Conservation (phyloP, 352 stramenopile genomes). For the Phytophthora fragariae region DNA sequence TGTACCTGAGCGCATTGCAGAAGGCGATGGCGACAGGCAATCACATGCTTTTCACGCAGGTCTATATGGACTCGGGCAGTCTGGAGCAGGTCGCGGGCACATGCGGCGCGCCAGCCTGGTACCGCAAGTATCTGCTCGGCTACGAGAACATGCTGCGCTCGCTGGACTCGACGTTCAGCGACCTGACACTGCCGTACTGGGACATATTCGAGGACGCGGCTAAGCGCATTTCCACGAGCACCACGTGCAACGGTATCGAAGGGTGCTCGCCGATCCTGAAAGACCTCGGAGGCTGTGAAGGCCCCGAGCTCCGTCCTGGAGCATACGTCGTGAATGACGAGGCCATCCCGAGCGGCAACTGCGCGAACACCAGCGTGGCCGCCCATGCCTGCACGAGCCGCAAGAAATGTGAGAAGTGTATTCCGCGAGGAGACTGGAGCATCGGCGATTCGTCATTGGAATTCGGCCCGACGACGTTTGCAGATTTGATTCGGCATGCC, state of each 20-base stretch:
- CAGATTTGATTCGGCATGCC: constrained; percentile 62
- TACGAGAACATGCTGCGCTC: constrained; percentile 80
- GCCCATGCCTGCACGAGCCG: constrained; percentile 50
- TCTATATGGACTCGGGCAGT: constrained; percentile 57
- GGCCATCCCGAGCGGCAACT: constrained; percentile 51
- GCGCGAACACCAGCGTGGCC: constrained; percentile 60
- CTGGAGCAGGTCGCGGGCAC: constrained; percentile 50
- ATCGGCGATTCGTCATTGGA: constrained; percentile 71
- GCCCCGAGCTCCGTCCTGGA: constrained; percentile 40
- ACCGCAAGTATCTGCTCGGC: constrained; percentile 70
- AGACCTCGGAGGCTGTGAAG: constrained; percentile 64
- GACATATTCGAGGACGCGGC: constrained; percentile 65
- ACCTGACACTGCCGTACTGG: constrained; percentile 75
- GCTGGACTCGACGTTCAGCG: constrained; percentile 46
- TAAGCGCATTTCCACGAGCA: constrained; percentile 55
- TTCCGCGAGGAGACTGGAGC: constrained; percentile 72
- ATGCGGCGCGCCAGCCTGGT: constrained; percentile 66
- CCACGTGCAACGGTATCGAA: constrained; percentile 46
- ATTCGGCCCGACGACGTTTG: constrained; percentile 67
- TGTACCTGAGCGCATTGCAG: constrained; percentile 60
- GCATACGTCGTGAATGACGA: constrained; percentile 43
- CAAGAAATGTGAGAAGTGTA: constrained; percentile 62
- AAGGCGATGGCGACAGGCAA: constrained; percentile 59
- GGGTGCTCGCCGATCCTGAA: constrained; percentile 56
- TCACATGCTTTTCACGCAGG: constrained; percentile 62